These are phyloP conservation scores for Quercus cerris DNA, from an alignment of 306 rosid genomes.

Conservation along the genomic window DNA sequence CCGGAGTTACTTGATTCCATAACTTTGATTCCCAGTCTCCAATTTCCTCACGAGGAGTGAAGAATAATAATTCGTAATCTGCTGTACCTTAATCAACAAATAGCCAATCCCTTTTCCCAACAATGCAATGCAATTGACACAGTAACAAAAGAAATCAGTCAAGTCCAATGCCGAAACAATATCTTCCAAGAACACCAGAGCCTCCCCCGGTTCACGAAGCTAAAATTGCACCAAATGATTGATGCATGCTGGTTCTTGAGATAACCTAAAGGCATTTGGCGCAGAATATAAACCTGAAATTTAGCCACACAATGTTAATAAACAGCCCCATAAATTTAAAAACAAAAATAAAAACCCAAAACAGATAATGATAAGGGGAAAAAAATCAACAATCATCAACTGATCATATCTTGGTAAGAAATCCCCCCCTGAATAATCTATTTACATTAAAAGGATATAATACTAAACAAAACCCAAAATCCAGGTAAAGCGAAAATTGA, in stretches of 20 bases:
- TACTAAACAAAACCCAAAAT: too few species aligned
- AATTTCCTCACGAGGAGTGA: constrained; percentile 11
- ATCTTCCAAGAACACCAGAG: constrained; percentile 41
- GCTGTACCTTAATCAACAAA: background rate
- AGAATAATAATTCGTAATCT: background rate
- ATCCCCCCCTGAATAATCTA: too few species aligned
- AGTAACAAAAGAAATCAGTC: constrained; percentile 2
- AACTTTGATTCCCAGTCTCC: background rate
- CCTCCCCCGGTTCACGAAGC: constrained; percentile 41
- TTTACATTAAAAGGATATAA: too few species aligned
- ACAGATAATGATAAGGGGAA: background rate
- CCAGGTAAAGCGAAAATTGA: too few species aligned
- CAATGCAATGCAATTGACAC: too few species aligned
- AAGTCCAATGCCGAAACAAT: constrained; percentile 59
- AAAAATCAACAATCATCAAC: background rate
- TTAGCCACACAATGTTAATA: background rate
- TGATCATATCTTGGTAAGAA: too few species aligned
- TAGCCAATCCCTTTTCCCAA: too few species aligned
- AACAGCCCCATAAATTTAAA: too few species aligned
- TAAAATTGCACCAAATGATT: constrained; percentile 14
- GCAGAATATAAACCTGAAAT: constrained; percentile 29
- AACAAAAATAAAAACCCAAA: background rate
- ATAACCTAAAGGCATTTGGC: constrained; percentile 41
- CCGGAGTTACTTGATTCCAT: background rate
- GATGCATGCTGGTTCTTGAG: constrained; percentile 25